phyloP scores from a whole-genome alignment of 768 basidiomycete species.

The Postia placenta region DNA sequence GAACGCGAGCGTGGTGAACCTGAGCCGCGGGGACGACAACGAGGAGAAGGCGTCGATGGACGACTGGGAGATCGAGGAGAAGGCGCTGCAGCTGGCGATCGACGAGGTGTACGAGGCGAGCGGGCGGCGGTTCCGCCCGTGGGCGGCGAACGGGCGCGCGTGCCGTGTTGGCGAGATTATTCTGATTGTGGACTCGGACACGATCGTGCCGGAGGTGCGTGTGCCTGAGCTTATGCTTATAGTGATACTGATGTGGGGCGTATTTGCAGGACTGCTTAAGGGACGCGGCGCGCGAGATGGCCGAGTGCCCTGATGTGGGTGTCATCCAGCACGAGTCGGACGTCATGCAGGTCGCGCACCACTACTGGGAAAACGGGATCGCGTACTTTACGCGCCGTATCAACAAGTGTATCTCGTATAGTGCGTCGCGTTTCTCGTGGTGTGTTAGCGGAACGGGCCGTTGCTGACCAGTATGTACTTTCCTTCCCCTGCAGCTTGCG shows the following conservation, averaged over 20 bases:
- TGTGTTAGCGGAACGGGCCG: background rate
- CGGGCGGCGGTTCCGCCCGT: constrained; percentile 24
- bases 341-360: constrained; percentile 52
- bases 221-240: constrained; percentile 6
- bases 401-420: constrained; percentile 36
- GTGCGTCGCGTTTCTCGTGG: constrained; percentile 10
- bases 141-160: constrained; percentile 32
- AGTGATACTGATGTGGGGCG: background rate
- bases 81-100: constrained; percentile 43
- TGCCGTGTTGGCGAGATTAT: constrained; percentile 41
- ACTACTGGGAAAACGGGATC: constrained; percentile 45
- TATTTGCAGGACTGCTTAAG: constrained; percentile 37
- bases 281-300: constrained; percentile 46
- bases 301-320: constrained; percentile 40
- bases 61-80: constrained; percentile 38
- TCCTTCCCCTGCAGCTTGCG: constrained; percentile 28
- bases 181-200: constrained; percentile 46
- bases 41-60: constrained; percentile 14
- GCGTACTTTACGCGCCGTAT: constrained; percentile 45
- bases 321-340: constrained; percentile 51
- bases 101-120: constrained; percentile 41
- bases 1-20: constrained; percentile 37
- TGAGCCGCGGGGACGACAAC: constrained; percentile 17
- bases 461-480: background rate
- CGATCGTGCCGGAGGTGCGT: constrained; percentile 36